Base-by-base conservation (phyloP, 2,329 filamentous ascomycete genomes). In the Ophiocordyceps sinensis region DNA sequence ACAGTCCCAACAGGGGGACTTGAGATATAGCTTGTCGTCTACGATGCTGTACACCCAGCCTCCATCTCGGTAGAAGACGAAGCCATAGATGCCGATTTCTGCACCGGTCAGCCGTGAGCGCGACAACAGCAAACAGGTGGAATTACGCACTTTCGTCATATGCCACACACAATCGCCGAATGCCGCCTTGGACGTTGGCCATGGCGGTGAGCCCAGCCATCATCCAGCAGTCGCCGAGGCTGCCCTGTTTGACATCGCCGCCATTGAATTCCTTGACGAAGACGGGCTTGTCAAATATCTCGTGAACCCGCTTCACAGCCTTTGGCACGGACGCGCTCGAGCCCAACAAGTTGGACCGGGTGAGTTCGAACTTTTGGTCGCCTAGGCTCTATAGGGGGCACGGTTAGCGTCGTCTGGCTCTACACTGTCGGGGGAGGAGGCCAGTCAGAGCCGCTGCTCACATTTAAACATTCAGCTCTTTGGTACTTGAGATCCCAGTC, bases 11-110 rank as follows among this genome's bases (percentile, higher is more conserved):
- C 83, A 81, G 5, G 85, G 82, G 2, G 83, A 85, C 44, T 80
- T 84, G 15, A 94, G 72, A 56, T 85, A 93, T 3, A 94, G 70
- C 61, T 93, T 93, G 59, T 94, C 87, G 54, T 94, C 87, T 44
- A 94, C 78, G 46, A 94, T 88, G 43, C 84, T 87, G 51, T 87
- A 86, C 43, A 89, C 83, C 87, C 86, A 94, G 60, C 91, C 85
- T 41, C 86, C 86, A 53, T 94, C 86, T 55, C 85, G 68, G 56
- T 82, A 84, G 56, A 94, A 93, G 38, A 93, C 84, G 53, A 94
- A 94, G 1, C 86, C 86, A 52, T 93, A 94, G 4, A 93, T 86
- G 9, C 86, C 85, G 39, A 91, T 78, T 47, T 58, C 57, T 60
- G 36, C 3, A 19, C 12, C 12, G 19, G 23, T 26, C 19, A 37